Base-by-base conservation (phyloP, 108 stramenopile genomes). In the Discostella pseudostelligera region DNA sequence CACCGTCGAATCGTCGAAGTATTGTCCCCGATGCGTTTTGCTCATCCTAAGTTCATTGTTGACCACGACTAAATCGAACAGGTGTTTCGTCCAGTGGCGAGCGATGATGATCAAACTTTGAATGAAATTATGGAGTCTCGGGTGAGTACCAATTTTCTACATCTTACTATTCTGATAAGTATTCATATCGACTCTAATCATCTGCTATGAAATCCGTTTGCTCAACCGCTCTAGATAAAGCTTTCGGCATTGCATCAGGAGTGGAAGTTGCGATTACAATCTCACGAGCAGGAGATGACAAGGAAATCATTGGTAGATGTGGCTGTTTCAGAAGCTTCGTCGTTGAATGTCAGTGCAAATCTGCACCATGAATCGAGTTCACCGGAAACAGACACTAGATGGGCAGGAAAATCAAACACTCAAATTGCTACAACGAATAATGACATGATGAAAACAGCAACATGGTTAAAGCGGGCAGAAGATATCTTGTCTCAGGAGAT, bases 61-160 rank as follows among this genome's bases (percentile, higher is more conserved):
- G 32, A 32, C 5, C 32, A 32, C 6, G 14, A 51, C 50, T 26
- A 10, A 51, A 24, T 25, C 35, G 8, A 43, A 17, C 74, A 85
- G 24, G 88, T 93, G 4, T 94, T 91, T 68, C 90, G 88, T 73
- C 89, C 93, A 13, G 83, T 78, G 21, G 79, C 72, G n/a, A 70
- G 83, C 55, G 76, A 66, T 24, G 63, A 62, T 46, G 59, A 81
- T n/a, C 76, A 65, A 28, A 79, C 86, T 69, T 62, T 76, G 4
- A 74, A 76, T 35, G 67, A 81, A 0, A 86, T 89, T 17, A 84
- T 80, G 60, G 82, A 85, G 42, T 78, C 88, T 42, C 89, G 89
- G 84, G 89, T 86, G 62, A 39, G 85, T 63, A 17, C 26, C 16
- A 25, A 24, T 17, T 61, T 40, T 46, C 32, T 6, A 56, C 32